Conservation (phyloP, 139 green algal genomes). For the Closterium sp. region DNA sequence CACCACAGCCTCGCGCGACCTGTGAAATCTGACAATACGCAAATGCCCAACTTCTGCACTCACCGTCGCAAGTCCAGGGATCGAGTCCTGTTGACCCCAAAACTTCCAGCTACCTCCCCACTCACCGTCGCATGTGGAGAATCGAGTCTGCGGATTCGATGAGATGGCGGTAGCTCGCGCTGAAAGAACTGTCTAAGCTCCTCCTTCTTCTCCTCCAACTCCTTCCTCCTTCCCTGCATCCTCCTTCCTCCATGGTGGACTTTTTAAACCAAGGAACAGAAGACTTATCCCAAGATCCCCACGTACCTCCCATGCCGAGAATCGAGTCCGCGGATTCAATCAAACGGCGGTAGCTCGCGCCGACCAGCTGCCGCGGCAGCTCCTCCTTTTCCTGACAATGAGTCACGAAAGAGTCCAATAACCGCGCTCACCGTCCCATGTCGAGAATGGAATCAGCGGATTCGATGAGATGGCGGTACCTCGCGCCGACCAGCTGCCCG, state of each 20-base stretch:
- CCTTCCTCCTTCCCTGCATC: conserved; percentile 38
- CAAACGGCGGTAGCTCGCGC: conserved; percentile 83
- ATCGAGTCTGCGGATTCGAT: conserved; percentile 92
- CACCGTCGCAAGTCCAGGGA: conserved; percentile 74
- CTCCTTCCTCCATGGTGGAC: conserved; percentile 80
- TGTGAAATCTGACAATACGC: too few species aligned
- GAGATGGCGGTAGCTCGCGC: conserved; percentile 83
- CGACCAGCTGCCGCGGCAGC: conserved; percentile 84
- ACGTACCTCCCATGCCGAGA: conserved; percentile 68
- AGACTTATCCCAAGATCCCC: conserved; percentile 59
- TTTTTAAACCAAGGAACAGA: conserved; percentile 28
- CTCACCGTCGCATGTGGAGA: conserved; percentile 65
- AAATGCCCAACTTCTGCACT: conserved; percentile 71
- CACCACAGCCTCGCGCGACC: too few species aligned
- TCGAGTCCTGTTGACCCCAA: conserved; percentile 85
- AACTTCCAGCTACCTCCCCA: conserved; percentile 65
- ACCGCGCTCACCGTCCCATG: conserved; percentile 70
- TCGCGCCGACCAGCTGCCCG: conserved; percentile 79
- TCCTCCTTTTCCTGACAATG: conserved; percentile 85
- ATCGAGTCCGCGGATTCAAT: conserved; percentile 92
- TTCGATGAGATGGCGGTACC: conserved; percentile 59
- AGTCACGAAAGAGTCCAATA: too few species aligned
- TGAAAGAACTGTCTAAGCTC: conserved; percentile 81
- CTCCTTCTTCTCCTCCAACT: conserved; percentile 88
- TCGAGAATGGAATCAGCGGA: conserved; percentile 70